Conservation (phyloP, 2,329 filamentous ascomycete species). For the Trichoderma citrinoviride region DNA sequence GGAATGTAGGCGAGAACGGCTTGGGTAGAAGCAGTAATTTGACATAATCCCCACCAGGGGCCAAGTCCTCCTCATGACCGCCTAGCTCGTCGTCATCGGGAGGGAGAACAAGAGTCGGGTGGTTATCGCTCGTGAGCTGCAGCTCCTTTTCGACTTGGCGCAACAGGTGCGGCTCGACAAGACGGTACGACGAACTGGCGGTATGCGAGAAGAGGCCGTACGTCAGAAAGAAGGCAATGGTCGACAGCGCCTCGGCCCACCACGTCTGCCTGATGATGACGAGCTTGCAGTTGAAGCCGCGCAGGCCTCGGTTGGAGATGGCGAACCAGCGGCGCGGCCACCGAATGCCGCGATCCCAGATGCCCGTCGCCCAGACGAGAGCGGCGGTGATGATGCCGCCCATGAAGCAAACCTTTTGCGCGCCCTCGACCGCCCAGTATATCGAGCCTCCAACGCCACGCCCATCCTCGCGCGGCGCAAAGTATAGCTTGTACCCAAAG, state of each 20-base stretch:
- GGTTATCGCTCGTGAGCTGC: conserved; percentile 44
- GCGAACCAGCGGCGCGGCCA: conserved; percentile 92
- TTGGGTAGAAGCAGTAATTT: conserved; percentile 89
- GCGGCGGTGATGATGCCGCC: conserved; percentile 83
- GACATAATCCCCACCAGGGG: conserved; percentile 85
- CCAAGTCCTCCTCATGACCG: conserved; percentile 84
- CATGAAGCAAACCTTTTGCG: conserved; percentile 87
- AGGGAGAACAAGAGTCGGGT: conserved; percentile 43
- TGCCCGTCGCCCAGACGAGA: conserved; percentile 89
- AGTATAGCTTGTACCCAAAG: conserved; percentile 87
- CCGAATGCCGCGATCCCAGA: conserved; percentile 91
- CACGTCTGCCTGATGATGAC: conserved; percentile 81
- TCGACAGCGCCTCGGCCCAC: conserved; percentile 74
- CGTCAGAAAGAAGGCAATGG: conserved; percentile 73
- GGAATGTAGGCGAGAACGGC: conserved; percentile 89
- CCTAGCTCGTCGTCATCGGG: conserved; percentile 59
- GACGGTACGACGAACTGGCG: conserved; percentile 69
- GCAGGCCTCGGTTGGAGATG: conserved; percentile 83
- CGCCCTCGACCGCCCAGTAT: conserved; percentile 92
- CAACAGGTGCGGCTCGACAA: conserved; percentile 64
- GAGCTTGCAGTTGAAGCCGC: conserved; percentile 94
- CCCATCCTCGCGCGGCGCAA: conserved; percentile 94
- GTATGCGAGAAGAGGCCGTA: conserved; percentile 68
- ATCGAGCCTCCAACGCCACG: conserved; percentile 86
- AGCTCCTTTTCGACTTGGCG: conserved; percentile 60